Evolutionary conservation across 139 green algal genomes (phyloP).

Genomic region (Klebsormidium nitens): DNA sequence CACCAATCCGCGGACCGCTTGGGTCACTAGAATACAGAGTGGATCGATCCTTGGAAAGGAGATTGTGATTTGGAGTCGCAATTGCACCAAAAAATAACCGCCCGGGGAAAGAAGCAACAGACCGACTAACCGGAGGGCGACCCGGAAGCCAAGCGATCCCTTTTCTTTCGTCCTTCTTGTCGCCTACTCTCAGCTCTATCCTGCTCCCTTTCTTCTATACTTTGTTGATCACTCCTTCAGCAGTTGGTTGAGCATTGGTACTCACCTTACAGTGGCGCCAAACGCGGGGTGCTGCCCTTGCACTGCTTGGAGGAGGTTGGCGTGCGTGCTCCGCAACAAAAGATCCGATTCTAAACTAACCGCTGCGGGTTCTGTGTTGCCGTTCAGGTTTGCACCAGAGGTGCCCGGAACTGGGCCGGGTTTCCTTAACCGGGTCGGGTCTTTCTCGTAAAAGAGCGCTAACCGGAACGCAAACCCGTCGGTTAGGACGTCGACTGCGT

Average conservation of each 20-base stretch:
- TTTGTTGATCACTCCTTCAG: no score
- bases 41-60: no score
- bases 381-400: conserved; percentile 14
- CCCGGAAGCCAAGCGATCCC: no score
- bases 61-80: no score
- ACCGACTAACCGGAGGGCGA: no score
- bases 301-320: conserved; percentile 10
- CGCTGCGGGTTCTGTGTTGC: conserved; percentile 6
- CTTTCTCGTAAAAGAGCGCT: conserved; percentile 18
- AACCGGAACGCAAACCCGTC: conserved; percentile 44
- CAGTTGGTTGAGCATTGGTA: no score
- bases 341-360: conserved; percentile 10
- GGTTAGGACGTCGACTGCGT: conserved; percentile 31
- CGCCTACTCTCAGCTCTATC: no score
- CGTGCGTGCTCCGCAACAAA: conserved; percentile 8
- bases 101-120: no score
- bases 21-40: no score
- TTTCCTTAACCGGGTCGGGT: conserved; percentile 3
- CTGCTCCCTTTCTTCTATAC: no score
- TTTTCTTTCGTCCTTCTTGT: no score
- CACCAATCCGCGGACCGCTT: no score
- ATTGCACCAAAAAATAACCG: neutral
- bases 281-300: conserved; percentile 21
- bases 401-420: neutral
- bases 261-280: conserved; percentile 10